Conservation (phyloP, 345 rosid genomes). For the Raphanus sativus region DNA sequence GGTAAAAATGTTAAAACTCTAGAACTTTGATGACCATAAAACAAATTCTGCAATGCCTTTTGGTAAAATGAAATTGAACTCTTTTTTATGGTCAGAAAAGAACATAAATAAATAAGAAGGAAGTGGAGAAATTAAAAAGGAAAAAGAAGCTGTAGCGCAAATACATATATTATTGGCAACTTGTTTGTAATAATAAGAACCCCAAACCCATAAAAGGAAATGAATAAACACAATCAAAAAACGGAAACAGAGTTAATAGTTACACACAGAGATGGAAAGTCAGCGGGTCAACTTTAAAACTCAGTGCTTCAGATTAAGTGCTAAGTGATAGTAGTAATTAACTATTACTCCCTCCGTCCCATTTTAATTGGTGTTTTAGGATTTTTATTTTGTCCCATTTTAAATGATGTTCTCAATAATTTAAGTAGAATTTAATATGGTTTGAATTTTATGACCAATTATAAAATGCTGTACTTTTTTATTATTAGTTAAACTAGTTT, state of each 20-base stretch:
- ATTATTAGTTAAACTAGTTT: too few relatives aligned
- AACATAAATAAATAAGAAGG: neutral
- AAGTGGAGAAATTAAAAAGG: constrained; percentile 14
- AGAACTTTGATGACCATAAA: neutral
- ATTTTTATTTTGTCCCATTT: too few relatives aligned
- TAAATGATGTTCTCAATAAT: too few relatives aligned
- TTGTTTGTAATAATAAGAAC: constrained; percentile 32
- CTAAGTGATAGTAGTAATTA: constrained; percentile 20
- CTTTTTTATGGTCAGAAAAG: constrained; percentile 21
- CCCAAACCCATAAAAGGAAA: constrained; percentile 17
- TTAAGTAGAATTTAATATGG: too few relatives aligned
- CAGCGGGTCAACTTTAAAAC: constrained; percentile 42
- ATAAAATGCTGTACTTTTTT: too few relatives aligned
- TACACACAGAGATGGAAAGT: constrained; percentile 24
- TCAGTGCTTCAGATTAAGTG: constrained; percentile 26
- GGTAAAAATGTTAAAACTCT: neutral
- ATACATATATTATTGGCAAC: constrained; percentile 23
- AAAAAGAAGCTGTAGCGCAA: neutral
- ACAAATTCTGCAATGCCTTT: neutral
- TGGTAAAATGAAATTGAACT: constrained; percentile 20
- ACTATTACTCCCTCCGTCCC: too few relatives aligned
- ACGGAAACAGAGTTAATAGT: constrained; percentile 16
- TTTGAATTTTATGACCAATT: too few relatives aligned
- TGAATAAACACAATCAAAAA: constrained; percentile 7
- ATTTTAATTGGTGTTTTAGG: too few relatives aligned